phyloP scores from a whole-genome alignment of 306 rosid species.

The Citrullus colocynthis region DNA sequence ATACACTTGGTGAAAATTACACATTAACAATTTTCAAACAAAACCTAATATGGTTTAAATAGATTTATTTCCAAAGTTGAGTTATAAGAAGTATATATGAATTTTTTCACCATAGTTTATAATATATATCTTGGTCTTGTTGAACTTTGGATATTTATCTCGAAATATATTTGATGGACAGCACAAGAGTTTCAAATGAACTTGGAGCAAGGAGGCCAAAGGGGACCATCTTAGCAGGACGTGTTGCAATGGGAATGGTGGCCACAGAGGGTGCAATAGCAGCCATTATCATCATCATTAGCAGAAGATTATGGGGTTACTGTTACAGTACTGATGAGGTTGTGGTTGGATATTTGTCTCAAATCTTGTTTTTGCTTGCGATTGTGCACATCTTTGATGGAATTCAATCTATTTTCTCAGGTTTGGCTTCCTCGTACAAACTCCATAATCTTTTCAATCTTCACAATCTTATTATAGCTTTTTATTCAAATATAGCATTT shows the following conservation, averaged over 20 bases:
- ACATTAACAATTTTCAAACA: too few relatives aligned
- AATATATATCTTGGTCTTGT: too few relatives aligned
- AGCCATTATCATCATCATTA: conserved; percentile 17
- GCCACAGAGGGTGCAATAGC: conserved; percentile 13
- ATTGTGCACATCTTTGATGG: conserved; percentile 32
- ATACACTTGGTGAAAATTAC: too few relatives aligned
- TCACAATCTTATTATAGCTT: too few relatives aligned
- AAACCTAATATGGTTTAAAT: too few relatives aligned
- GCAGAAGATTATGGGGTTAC: conserved; percentile 30
- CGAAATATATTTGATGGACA: neutral
- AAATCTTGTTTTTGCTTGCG: conserved; percentile 28
- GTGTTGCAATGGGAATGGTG: conserved; percentile 19
- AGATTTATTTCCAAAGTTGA: too few relatives aligned
- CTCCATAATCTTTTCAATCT: too few relatives aligned
- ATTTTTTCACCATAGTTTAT: too few relatives aligned
- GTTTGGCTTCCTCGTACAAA: neutral
- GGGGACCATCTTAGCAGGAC: conserved; percentile 15
- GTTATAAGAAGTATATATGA: too few relatives aligned
- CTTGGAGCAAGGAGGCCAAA: conserved; percentile 27
- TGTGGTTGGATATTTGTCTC: conserved; percentile 21
- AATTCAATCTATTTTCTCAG: conserved; percentile 28
- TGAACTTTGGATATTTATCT: too few relatives aligned
- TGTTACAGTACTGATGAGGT: conserved; percentile 25
- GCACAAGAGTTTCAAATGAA: conserved; percentile 33
- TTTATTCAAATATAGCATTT: too few relatives aligned